Conservation (phyloP, 305 asterid genomes). For the Solanum hybrid region DNA sequence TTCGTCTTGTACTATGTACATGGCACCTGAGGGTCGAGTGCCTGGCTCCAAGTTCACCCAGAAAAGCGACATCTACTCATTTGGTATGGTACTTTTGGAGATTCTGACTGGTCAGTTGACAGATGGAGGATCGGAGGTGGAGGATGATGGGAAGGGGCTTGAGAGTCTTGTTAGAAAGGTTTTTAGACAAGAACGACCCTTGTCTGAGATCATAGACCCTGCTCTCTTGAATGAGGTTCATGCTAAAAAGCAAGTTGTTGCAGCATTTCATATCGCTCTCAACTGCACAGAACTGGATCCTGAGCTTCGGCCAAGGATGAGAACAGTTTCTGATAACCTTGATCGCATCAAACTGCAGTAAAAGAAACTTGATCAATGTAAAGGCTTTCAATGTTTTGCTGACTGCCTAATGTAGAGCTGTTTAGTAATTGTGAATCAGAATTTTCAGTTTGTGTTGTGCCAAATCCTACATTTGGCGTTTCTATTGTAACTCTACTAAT, state of each 20-base stretch:
- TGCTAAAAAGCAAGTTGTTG: slow-evolving; percentile 84
- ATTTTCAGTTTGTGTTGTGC: not conserved
- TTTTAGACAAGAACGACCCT: slow-evolving; percentile 60
- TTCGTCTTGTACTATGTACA: slow-evolving; percentile 24
- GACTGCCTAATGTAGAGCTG: not conserved
- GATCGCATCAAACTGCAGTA: slow-evolving; percentile 46
- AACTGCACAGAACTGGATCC: slow-evolving; percentile 81
- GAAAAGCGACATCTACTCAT: slow-evolving; percentile 73
- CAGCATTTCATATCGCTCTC: slow-evolving; percentile 70
- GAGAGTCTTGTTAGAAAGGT: slow-evolving; percentile 61
- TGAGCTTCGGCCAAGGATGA: slow-evolving; percentile 85
- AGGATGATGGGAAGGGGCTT: slow-evolving; percentile 45
- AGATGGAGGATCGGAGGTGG: slow-evolving; percentile 13
- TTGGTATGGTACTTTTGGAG: slow-evolving; percentile 73
- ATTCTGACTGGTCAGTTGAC: slow-evolving; percentile 61
- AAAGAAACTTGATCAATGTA: not conserved
- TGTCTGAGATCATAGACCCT: slow-evolving; percentile 76
- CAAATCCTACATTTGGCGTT: not conserved
- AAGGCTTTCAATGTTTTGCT: not conserved
- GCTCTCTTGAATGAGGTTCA: slow-evolving; percentile 64
- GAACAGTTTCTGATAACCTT: slow-evolving; percentile 61
- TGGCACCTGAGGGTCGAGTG: slow-evolving; percentile 57
- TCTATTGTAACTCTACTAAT: not conserved
- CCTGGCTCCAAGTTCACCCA: slow-evolving; percentile 46
- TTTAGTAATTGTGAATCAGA: not conserved